Base-by-base conservation (phyloP, 129 eudicot genomes). In the Tagetes patula region DNA sequence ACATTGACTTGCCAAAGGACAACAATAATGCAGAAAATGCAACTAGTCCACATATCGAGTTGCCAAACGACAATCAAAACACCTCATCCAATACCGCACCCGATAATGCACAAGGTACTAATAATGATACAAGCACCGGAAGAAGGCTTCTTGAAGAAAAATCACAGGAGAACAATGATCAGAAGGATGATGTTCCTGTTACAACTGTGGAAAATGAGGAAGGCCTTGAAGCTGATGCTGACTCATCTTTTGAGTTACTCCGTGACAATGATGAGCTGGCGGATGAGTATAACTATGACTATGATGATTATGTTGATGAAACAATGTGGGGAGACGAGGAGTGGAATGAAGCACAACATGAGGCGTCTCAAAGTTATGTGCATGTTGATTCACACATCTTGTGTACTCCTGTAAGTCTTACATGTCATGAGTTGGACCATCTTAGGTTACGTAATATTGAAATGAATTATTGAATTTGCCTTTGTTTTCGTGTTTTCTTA, bases 271-370 rank as follows among this genome's bases (percentile, higher is more conserved):
- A 94, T 81, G 99, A 94, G 84, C 77, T 94, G 81, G 97, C 88
- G 2, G 99, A 95, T 85, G 96, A 95, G 83, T 95, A 95, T 83
- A 95, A 81, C 78, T 95, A 95, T 81, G 99, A 95, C 33, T 95
- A 95, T 79, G 99, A 95, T 72, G 99, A 95, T 85, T 90, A 95
- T 78, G 94, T 90, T 55, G 97, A 95, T 82, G 97, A 95, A 63
- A 56, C 71, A 36, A 80, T 86, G 99, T 95, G 99, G 99, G 97
- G 97, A 53, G 99, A 95, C 70, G 97, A 95, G 82, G 97, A 90
- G 76, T 95, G 96, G 94, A 80, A 80, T 27, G 99, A 95, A 83
- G 75, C 91, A 74, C 86, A 84, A 58, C 99, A 95, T 72, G 96
- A 90, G 73, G 84, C 79, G 6, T 63, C 81, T 77, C 90, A 90